Base-by-base conservation (phyloP, 371 early-diverging fungal species). In the Antonospora locustae region DNA sequence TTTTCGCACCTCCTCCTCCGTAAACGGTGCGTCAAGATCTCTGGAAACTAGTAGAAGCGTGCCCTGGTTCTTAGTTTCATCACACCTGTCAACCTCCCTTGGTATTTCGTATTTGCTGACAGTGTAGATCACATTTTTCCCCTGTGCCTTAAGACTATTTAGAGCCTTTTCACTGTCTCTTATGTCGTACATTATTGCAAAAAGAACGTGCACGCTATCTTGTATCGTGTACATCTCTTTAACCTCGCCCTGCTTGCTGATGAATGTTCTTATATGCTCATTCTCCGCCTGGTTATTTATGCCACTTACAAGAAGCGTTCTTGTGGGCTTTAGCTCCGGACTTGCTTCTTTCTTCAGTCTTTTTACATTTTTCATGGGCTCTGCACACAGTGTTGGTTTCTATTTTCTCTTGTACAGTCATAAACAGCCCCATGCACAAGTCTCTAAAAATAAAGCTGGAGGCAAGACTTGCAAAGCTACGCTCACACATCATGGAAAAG, bases 91-190 rank as follows among this genome's bases (percentile, higher is more conserved):
- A 14, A 37, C 55, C n/a, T 66, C 67, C 37, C 60, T 67, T 38
- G 70, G 74, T 16, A 71, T 54, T 57, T 74, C 74, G 27, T 67
- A 56, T 24, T 56, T 62, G 22, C 52, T 55, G 12, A 71, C 63
- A 19, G 71, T 55, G 44, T 64, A 69, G 41, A 47, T 39, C 9
- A 66, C 49, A 6, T 45, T 44, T 22, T 38, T 44, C 0, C 55
- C 40, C 11, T 55, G 38, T 7, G 9, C 25, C 22, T 20, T 22
- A 25, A 60, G 32, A 11, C 22, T 47, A 7, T 46, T 27, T 1
- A 37, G 37, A 28, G 63, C 58, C 24, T 46, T 20, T 14, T 65
- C 52, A 12, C 63, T 30, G 20, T 50, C 37, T 58, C 66, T 39
- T 29, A 71, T 27, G 55, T 70, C 66, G 34, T 61, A 74, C 38